Conservation (phyloP, 2,329 filamentous ascomycete species). For the Tympanopsis confertula region DNA sequence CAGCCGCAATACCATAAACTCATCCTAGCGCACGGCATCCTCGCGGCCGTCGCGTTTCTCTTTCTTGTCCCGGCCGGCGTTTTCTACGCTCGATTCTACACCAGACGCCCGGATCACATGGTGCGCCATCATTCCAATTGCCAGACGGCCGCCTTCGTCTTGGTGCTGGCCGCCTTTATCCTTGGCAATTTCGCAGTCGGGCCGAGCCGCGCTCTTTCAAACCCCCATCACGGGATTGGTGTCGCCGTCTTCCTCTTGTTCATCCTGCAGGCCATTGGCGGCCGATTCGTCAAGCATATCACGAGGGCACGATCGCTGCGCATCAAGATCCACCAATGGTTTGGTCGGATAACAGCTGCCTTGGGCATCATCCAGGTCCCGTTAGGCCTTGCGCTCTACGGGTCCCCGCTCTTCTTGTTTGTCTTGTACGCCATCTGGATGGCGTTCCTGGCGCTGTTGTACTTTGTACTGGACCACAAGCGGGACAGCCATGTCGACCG, state of each 20-base stretch:
- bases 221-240: constrained; percentile 77
- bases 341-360: constrained; percentile 66
- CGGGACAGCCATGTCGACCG: constrained; percentile 38
- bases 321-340: constrained; percentile 73
- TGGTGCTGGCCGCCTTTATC: constrained; percentile 62
- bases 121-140: constrained; percentile 64
- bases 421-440: constrained; percentile 76
- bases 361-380: constrained; percentile 80
- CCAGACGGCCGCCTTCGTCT: constrained; percentile 54
- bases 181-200: constrained; percentile 73
- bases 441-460: constrained; percentile 58
- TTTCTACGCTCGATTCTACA: constrained; percentile 62
- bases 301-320: constrained; percentile 32
- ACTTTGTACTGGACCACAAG: constrained; percentile 70
- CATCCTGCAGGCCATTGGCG: constrained; percentile 59
- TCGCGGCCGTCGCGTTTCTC: constrained; percentile 65
- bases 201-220: constrained; percentile 57
- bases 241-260: constrained; percentile 67
- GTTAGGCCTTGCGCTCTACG: constrained; percentile 81
- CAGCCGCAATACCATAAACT: constrained; percentile 60
- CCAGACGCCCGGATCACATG: constrained; percentile 45
- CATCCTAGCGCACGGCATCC: constrained; percentile 59
- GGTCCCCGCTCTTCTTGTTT: constrained; percentile 75
- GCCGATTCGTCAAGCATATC: constrained; percentile 47
- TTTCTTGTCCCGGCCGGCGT: constrained; percentile 64